Conservation (phyloP, 78 protist species). For the slime mould (Dictyostelium discoideum) region dicty_2.7 NC_007088.5:4389001-4389500, state of each 20-base stretch:
- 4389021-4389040: constrained; percentile 15
- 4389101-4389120: constrained; percentile 15
- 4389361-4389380: not conserved
- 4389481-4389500: constrained; percentile 44
- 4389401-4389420: too few relatives aligned
- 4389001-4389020: constrained; percentile 34
- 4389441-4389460: constrained; percentile 6
- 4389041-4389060: constrained; percentile 40
- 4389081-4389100: constrained; percentile 38
- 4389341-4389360: not conserved
- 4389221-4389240: constrained; percentile 47
- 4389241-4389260: constrained; percentile 42
- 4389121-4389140: constrained; percentile 46
- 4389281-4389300: constrained; percentile 19
- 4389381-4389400: not conserved
- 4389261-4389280: constrained; percentile 53
- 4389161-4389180: constrained; percentile 65
- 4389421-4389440: not conserved
- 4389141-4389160: constrained; percentile 35
- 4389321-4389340: constrained; percentile 29
- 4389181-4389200: constrained; percentile 64
- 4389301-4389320: constrained; percentile 73
- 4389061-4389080: constrained; percentile 36
- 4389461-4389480: constrained; percentile 47
- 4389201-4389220: constrained; percentile 43